Percentiles rank a stretch among this genome's conserved stretches.
phyloP scores from a whole-genome alignment of 331 rosid species.

The Malus hybrid region DNA sequence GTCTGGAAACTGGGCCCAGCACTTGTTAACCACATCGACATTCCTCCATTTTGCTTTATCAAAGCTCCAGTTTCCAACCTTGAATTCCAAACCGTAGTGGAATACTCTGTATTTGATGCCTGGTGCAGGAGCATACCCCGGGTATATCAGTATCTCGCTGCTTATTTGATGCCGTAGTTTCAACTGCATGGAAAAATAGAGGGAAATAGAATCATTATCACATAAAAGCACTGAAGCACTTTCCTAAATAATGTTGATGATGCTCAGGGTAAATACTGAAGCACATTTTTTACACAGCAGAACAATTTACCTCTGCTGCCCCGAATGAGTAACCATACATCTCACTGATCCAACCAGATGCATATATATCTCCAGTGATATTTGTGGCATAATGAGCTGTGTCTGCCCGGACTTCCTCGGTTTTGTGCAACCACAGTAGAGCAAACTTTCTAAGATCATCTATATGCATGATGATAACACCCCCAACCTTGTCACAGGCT shows the following conservation, averaged over 20 bases:
- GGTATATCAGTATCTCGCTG: constrained; percentile 68
- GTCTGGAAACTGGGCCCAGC: constrained; percentile 82
- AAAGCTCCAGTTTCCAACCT: constrained; percentile 93
- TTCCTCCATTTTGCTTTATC: constrained; percentile 87
- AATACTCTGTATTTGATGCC: constrained; percentile 83
- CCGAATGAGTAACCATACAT: constrained; percentile 99
- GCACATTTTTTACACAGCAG: not conserved
- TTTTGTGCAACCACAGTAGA: constrained; percentile 87
- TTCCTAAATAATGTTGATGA: too few species aligned
- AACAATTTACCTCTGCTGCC: constrained; percentile 85
- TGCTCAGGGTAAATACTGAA: not conserved
- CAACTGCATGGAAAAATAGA: constrained; percentile 51
- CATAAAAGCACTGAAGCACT: not conserved
- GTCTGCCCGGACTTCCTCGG: constrained; percentile 96
- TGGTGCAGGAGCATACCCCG: constrained; percentile 69
- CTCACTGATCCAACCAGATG: constrained; percentile 97
- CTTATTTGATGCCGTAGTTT: constrained; percentile 57
- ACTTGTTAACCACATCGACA: constrained; percentile 59
- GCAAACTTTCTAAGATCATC: constrained; percentile 88
- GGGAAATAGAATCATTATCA: not conserved
- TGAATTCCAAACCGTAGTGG: constrained; percentile 81
- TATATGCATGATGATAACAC: constrained; percentile 93
- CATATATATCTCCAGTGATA: constrained; percentile 87
- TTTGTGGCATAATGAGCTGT: constrained; percentile 86
- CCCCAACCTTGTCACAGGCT: constrained; percentile 97